Base-by-base conservation (phyloP, 2,329 filamentous ascomycete genomes). In the Pseudocercospora ulei region DNA sequence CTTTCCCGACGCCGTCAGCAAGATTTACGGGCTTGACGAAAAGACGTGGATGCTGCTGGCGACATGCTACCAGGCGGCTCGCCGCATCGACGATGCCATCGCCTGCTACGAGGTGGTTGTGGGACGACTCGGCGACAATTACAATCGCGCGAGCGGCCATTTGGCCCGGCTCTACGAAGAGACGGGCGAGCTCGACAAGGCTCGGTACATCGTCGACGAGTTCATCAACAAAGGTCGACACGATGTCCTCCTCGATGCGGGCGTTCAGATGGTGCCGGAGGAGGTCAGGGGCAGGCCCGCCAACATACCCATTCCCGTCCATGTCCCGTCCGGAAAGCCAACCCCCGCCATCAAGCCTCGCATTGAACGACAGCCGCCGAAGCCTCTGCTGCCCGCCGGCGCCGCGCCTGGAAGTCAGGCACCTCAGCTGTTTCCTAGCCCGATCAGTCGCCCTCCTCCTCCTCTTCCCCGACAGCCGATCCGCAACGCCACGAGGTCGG, bases 121-220 rank as follows among this genome's bases (percentile, higher is more conserved):
- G 9, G 14, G 29, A 7, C 46, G 41, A 13, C 37, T 39, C 5
- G 43, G 44, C 3, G 35, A 46, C 7, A 48, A 41, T 16, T 48
- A 51, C 25, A 37, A 17, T 23, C 40, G 33, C 25, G 46, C 44
- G 3, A 43, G 46, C 14, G 49, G 47, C 7, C 37, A 35, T 52
- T 68, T 95, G 6, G 84, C 84, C 7, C 86, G 82, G 53, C 75
- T 95, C 60, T 94, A 92, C 55, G 84, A 92, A 57, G 57, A 44
- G 47, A 72, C 73, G 28, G 78, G 78, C 46, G 75, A 80, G 62
- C 76, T 73, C 13, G 80, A 86, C 53, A 76, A 84, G 53, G 86
- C 86, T 1, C 74, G 86, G 42, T 77, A 81, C 43, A 73, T 86
- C 35, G 76, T 83, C 33, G 80, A 80, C 20, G 80, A 92, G 57